phyloP scores from a whole-genome alignment of 2,329 filamentous ascomycete genomes.

The Aplosporella prunicola region DNA sequence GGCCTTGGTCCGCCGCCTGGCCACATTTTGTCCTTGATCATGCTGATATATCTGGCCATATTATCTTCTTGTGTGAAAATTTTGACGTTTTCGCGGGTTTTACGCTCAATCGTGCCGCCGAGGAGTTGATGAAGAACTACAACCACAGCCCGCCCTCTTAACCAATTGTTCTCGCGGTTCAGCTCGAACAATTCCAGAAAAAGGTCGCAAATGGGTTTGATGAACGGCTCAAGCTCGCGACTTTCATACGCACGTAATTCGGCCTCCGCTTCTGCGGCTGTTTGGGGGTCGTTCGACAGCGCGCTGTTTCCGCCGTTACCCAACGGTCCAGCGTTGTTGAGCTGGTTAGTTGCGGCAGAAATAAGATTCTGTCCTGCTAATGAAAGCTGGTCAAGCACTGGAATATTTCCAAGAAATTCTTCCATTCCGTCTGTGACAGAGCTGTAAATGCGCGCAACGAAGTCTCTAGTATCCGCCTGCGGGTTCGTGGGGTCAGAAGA shows the following conservation, averaged over 20 bases:
- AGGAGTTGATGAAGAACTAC: constrained; percentile 93
- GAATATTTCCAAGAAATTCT: constrained; percentile 91
- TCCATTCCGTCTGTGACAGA: constrained; percentile 98
- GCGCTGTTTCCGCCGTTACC: constrained; percentile 31
- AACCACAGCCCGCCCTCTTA: constrained; percentile 88
- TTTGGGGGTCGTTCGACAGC: constrained; percentile 39
- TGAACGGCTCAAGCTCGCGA: constrained; percentile 77
- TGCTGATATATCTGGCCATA: constrained; percentile 62
- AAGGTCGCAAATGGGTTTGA: constrained; percentile 96
- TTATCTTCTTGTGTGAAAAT: constrained; percentile 67
- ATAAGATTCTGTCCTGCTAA: constrained; percentile 86
- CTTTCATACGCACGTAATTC: constrained; percentile 87
- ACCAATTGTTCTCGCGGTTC: constrained; percentile 93
- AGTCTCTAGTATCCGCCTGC: constrained; percentile 59
- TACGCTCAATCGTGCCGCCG: constrained; percentile 90
- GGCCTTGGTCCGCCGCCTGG: constrained; percentile 32
- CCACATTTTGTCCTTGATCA: constrained; percentile 74
- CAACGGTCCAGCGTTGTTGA: constrained; percentile 29
- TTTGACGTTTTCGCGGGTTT: constrained; percentile 77
- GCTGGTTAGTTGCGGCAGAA: constrained; percentile 54
- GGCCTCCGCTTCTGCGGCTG: constrained; percentile 72
- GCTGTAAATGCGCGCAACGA: constrained; percentile 90
- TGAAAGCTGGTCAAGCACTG: constrained; percentile 88
- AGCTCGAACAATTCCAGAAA: constrained; percentile 94
- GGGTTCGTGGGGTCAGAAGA: constrained; percentile 54